Evolutionary conservation across 2,329 filamentous ascomycete genomes (phyloP).

Genomic region (Fusarium sp.): DNA sequence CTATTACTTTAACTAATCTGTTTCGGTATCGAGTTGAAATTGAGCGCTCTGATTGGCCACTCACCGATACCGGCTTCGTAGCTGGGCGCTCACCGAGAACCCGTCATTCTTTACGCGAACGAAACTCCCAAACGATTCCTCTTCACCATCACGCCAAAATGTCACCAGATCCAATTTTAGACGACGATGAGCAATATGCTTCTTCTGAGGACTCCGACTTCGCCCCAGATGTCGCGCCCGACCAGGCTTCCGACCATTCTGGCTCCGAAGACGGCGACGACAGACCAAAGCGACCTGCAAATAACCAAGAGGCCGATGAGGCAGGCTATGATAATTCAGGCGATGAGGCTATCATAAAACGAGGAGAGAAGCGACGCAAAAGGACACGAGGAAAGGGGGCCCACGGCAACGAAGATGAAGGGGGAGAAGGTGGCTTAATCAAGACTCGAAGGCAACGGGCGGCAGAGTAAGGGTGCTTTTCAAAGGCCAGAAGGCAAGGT

Average conservation of each 20-base stretch:
- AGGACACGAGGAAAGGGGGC: constrained; percentile 55
- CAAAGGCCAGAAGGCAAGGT: neutral
- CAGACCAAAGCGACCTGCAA: constrained; percentile 40
- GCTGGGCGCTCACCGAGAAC: constrained; percentile 12
- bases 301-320: constrained; percentile 51
- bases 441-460: constrained; percentile 80
- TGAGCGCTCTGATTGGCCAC: constrained; percentile 29
- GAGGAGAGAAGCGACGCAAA: constrained; percentile 66
- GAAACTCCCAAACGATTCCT: neutral
- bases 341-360: constrained; percentile 77
- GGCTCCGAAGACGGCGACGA: constrained; percentile 60
- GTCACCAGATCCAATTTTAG: constrained; percentile 55
- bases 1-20: neutral
- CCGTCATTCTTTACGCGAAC: constrained; percentile 7
- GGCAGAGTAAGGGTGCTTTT: constrained; percentile 63
- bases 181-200: constrained; percentile 70
- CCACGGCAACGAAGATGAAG: constrained; percentile 63
- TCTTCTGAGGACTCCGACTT: constrained; percentile 83
- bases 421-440: constrained; percentile 72
- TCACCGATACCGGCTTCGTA: constrained; percentile 15
- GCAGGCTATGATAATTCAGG: constrained; percentile 74
- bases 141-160: constrained; percentile 49
- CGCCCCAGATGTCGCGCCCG: constrained; percentile 67
- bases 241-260: constrained; percentile 61
- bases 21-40: neutral